Evolutionary conservation across 2,329 filamentous ascomycete species (phyloP).

Genomic region (Penicillium sp.): DNA sequence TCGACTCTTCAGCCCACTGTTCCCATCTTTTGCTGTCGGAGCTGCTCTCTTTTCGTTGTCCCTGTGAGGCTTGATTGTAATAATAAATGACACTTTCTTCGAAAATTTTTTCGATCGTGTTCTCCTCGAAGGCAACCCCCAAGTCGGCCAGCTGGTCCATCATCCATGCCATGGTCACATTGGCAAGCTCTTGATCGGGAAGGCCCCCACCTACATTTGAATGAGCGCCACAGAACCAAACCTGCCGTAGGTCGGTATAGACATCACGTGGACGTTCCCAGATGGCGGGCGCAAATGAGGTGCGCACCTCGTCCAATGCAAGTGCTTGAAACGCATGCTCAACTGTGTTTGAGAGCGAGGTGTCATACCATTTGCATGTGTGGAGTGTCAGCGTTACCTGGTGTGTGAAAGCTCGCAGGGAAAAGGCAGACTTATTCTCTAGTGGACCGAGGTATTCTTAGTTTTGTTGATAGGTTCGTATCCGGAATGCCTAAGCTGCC

Average conservation of each 20-base stretch:
- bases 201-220: slow-evolving; percentile 46
- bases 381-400: slow-evolving; percentile 5
- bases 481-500: slow-evolving; percentile 28
- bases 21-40: slow-evolving; percentile 1
- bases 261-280: slow-evolving; percentile 26
- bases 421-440: slow-evolving; percentile 17
- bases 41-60: neutral
- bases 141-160: slow-evolving; percentile 27
- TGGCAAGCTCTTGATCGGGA: slow-evolving; percentile 44
- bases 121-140: slow-evolving; percentile 12
- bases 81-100: slow-evolving; percentile 11
- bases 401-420: neutral
- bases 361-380: slow-evolving; percentile 30
- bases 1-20: slow-evolving; percentile 9
- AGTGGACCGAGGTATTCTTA: slow-evolving; percentile 14
- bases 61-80: slow-evolving; percentile 6
- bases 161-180: slow-evolving; percentile 48
- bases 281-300: slow-evolving; percentile 26
- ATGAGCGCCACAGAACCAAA: slow-evolving; percentile 46
- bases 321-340: slow-evolving; percentile 33
- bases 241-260: slow-evolving; percentile 37
- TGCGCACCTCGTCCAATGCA: slow-evolving; percentile 28
- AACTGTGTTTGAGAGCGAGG: slow-evolving; percentile 22
- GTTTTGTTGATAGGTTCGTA: slow-evolving; percentile 14
- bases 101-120: slow-evolving; percentile 12